Conservation (phyloP, 2,329 filamentous ascomycete species). For the Xylariaceae sp. region DNA sequence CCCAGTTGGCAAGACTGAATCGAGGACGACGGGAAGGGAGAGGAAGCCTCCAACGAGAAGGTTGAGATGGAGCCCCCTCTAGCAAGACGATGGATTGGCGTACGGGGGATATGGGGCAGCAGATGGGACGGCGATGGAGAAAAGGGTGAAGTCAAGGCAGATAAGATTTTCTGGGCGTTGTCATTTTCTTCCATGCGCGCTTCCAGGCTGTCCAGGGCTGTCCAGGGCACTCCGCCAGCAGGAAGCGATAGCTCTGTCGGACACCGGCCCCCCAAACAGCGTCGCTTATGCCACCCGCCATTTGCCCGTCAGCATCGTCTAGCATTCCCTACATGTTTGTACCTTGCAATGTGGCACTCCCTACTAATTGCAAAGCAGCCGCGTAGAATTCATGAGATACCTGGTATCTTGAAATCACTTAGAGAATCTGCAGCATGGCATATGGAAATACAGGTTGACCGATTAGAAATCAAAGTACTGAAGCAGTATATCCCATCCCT, state of each 20-base stretch:
- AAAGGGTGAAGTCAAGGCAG: constrained; percentile 12
- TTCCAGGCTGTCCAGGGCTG: neutral
- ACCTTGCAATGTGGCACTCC: too few relatives aligned
- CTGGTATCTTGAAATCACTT: too few relatives aligned
- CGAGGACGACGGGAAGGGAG: neutral
- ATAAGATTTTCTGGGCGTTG: constrained; percentile 16
- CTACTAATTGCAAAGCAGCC: too few relatives aligned
- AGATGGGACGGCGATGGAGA: constrained; percentile 8
- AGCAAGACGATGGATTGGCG: constrained; percentile 8
- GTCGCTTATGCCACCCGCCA: too few relatives aligned
- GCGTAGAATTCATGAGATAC: too few relatives aligned
- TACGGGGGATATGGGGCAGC: constrained; percentile 4
- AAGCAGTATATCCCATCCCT: too few relatives aligned
- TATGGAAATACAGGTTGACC: too few relatives aligned
- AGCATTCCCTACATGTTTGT: too few relatives aligned
- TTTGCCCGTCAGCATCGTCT: too few relatives aligned
- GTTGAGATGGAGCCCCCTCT: constrained; percentile 4
- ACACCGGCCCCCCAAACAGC: too few relatives aligned
- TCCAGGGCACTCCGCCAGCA: neutral
- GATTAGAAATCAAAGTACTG: too few relatives aligned
- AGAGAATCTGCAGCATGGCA: too few relatives aligned
- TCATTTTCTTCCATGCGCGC: neutral
- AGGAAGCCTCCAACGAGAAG: neutral
- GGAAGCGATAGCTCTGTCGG: constrained; percentile 5
- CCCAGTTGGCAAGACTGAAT: neutral